Percentiles rank a stretch among this genome's conserved stretches.
Conservation (phyloP, 805 yeast genomes). For the Wickerhamiella brachini region DNA sequence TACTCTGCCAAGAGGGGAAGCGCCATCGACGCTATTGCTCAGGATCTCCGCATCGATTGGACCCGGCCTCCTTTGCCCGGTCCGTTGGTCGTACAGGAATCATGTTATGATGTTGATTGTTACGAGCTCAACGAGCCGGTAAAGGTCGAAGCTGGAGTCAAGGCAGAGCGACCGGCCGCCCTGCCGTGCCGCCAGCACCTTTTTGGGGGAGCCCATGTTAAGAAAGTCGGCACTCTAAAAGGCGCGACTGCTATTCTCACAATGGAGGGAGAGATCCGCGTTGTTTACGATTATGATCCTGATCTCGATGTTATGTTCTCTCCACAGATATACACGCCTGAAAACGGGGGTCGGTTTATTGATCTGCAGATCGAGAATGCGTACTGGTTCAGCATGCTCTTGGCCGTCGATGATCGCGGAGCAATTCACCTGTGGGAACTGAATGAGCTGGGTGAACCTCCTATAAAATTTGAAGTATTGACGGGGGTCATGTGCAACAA, state of each 20-base stretch:
- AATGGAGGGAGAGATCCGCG: background rate
- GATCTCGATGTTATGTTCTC: background rate
- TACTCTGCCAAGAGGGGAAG: background rate
- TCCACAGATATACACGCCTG: background rate
- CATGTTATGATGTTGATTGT: background rate
- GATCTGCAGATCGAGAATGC: background rate
- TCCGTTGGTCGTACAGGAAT: background rate
- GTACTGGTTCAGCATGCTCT: background rate
- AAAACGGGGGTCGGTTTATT: background rate
- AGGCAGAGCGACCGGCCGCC: background rate
- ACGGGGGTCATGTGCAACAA: background rate
- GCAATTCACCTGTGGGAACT: background rate
- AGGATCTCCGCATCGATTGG: background rate
- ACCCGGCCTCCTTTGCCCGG: background rate
- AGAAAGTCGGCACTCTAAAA: background rate
- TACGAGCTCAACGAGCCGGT: background rate
- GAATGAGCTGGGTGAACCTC: background rate
- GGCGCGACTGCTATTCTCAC: background rate
- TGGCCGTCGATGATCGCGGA: background rate
- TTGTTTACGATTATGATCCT: background rate
- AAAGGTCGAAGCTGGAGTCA: background rate
- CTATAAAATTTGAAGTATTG: background rate
- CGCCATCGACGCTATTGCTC: background rate
- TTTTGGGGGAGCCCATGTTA: background rate
- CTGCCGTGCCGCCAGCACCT: background rate